These are phyloP conservation scores for Hymenoscyphus fructigenus DNA, from an alignment of 2,329 filamentous ascomycete species.

Conservation along the genomic window DNA sequence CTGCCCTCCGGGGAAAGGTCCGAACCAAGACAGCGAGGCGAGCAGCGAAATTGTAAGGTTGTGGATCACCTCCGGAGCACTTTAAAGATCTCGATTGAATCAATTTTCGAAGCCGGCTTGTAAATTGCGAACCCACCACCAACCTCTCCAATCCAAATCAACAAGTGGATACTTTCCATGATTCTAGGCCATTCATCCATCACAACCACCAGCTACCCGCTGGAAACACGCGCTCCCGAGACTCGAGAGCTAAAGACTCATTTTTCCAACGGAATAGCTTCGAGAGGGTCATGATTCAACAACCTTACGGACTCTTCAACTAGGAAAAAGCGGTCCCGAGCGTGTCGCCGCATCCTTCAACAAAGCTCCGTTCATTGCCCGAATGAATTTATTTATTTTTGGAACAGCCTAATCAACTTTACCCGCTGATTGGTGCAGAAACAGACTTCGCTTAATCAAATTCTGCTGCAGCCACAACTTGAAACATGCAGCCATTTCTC, in stretches of 20 bases:
- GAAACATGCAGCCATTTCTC: conserved; percentile 5
- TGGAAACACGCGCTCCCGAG: neutral
- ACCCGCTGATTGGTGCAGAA: neutral
- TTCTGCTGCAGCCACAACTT: conserved; percentile 9
- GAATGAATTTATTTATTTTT: conserved; percentile 5
- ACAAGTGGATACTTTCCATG: neutral
- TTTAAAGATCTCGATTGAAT: neutral
- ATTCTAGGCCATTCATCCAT: neutral
- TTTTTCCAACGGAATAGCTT: neutral
- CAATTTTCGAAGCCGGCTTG: neutral
- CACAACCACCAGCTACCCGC: neutral
- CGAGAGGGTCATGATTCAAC: neutral
- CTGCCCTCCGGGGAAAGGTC: neutral
- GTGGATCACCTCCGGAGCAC: too few relatives aligned
- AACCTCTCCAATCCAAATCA: neutral
- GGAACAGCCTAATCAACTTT: neutral
- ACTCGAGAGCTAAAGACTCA: neutral
- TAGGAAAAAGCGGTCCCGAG: conserved; percentile 8
- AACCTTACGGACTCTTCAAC: conserved; percentile 2
- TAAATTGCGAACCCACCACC: neutral
- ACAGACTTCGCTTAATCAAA: conserved; percentile 3
- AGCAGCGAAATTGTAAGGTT: neutral
- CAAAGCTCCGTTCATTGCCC: conserved; percentile 3
- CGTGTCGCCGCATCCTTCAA: conserved; percentile 15
- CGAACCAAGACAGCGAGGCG: neutral